Evolutionary conservation across 768 basidiomycete genomes (phyloP).

Genomic region (Suillus fuscotomentosus): DNA sequence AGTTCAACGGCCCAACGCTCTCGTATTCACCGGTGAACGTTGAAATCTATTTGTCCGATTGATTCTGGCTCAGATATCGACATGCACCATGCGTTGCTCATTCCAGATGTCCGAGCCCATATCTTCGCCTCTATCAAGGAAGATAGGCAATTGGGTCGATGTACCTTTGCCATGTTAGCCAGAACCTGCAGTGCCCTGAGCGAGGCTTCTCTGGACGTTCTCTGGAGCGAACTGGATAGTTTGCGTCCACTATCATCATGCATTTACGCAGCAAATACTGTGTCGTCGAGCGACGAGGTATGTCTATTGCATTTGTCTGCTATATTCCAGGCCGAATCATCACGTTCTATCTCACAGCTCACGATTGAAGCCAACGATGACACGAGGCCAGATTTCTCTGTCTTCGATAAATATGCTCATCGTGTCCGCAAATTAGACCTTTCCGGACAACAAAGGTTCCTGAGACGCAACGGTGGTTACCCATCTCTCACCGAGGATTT

Average conservation of each 20-base stretch:
- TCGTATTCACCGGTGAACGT: neutral
- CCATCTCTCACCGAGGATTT: neutral
- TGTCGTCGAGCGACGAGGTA: neutral
- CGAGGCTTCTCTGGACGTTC: neutral
- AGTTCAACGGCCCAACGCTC: neutral
- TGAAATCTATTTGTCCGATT: neutral
- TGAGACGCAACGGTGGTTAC: neutral
- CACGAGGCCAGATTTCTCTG: neutral
- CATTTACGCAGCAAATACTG: neutral
- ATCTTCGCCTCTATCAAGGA: neutral
- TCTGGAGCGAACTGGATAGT: slow-evolving; percentile 3
- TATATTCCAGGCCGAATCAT: neutral
- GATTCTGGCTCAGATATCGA: neutral
- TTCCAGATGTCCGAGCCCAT: neutral
- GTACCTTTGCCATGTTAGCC: neutral
- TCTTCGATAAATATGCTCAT: slow-evolving; percentile 1
- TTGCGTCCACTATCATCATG: slow-evolving; percentile 1
- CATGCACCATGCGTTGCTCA: neutral
- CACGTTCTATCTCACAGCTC: neutral
- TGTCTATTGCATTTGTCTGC: neutral
- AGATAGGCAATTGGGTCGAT: neutral
- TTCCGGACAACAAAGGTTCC: neutral
- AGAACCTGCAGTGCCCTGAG: neutral
- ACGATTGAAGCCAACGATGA: neutral
- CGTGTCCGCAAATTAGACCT: neutral